phyloP scores from a whole-genome alignment of 176 grass and related monocot species.

The Carex scoparia region DNA sequence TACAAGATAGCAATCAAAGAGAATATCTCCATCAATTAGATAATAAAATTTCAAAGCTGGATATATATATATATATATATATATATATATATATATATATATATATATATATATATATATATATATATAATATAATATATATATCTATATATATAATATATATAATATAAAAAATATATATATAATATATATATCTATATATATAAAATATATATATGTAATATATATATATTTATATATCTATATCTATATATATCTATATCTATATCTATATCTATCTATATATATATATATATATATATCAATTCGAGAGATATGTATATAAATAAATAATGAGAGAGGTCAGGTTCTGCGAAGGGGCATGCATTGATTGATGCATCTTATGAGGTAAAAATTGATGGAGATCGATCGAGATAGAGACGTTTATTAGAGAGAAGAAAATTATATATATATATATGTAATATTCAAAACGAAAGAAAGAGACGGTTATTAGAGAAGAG shows the following conservation, averaged over 20 bases:
- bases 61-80: background rate
- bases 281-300: background rate
- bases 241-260: too few relatives aligned
- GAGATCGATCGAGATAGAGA: too few relatives aligned
- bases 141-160: too few relatives aligned
- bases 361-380: background rate
- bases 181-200: too few relatives aligned
- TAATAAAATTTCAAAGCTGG: too few relatives aligned
- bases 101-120: background rate
- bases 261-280: too few relatives aligned
- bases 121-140: background rate
- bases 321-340: background rate
- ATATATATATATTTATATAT: too few relatives aligned
- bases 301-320: background rate
- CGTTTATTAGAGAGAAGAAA: background rate
- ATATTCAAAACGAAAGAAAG: background rate
- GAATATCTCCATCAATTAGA: background rate
- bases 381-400: background rate
- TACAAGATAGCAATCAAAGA: constrained; percentile 16
- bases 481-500: constrained; percentile 1
- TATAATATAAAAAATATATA: too few relatives aligned
- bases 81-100: background rate
- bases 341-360: background rate
- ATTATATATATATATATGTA: background rate
- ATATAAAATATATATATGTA: too few relatives aligned